Base-by-base conservation (phyloP, 2,329 filamentous ascomycete genomes). In the Rugonectria rugulosa region DNA sequence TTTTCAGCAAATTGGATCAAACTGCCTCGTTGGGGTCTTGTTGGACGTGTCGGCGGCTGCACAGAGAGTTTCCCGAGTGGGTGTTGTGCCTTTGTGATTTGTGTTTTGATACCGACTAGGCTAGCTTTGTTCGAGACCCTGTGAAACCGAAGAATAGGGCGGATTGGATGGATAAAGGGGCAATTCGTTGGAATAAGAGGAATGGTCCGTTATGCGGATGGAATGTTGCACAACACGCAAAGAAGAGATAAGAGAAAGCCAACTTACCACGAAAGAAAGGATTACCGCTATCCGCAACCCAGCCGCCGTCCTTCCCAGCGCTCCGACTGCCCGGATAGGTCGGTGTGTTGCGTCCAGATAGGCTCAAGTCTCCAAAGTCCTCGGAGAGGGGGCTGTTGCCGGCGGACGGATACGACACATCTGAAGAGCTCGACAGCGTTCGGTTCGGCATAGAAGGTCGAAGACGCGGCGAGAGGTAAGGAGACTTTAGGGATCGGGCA, bases 401-500 rank as follows among this genome's bases (percentile, higher is more conserved):
- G 19, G 67, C 63, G 11, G 62, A 55, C 40, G 72, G 63, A 15
- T 69, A 70, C 19, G 77, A 79, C n/a, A 73, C 61, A 38, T 80
- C 77, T 34, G 80, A 80, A 11, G 79, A 79, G 65, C 72, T 78
- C 50, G 81, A 82, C 56, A 79, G 68, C 38, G 73, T 75, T 51
- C 77, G 77, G 44, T 73, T 71, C 19, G 76, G 69, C 66, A 77
- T 77, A 34, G 71, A 70, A 29, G 79, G 81, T 36, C 79, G 75
- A 57, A 77, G 72, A 15, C 68, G 66, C 41, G 77, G 75, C 50
- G 78, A 72, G 27, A 80, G 70, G 61, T 78, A 79, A 34, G 78
- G 70, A 7, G 79, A 74, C 61, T 81, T 75, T 68, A 83, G 77
- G 11, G 81, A 81, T 61, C 79, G 77, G 40, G 77, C 74, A 56